Conservation (phyloP, 495 filamentous ascomycete genomes). For the Podospora pseudoanserina region DNA sequence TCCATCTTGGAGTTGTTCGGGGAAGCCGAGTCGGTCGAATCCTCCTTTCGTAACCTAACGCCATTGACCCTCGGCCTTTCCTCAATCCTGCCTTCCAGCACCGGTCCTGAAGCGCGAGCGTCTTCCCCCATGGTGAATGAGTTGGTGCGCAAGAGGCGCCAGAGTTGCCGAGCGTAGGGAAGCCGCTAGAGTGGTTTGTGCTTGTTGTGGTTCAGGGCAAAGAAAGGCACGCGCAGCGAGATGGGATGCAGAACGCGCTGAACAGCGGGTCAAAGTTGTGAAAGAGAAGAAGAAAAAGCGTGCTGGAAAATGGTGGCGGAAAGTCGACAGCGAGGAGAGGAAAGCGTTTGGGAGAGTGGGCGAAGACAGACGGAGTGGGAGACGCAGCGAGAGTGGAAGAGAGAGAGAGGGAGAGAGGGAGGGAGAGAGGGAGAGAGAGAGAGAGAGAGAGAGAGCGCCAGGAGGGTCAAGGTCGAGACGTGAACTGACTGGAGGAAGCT, state of each 20-base stretch:
- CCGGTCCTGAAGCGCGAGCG: conserved; percentile 33
- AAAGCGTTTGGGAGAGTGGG: not conserved
- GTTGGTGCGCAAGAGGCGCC: conserved; percentile 13
- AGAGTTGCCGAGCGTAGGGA: not conserved
- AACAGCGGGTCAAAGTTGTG: not conserved
- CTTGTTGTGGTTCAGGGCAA: not conserved
- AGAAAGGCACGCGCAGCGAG: not conserved
- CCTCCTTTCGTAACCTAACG: conserved; percentile 37
- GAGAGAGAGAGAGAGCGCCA: not conserved
- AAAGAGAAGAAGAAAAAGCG: not conserved
- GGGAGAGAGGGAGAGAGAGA: conserved; percentile 6
- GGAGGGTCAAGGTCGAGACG: not conserved
- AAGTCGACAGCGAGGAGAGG: not conserved
- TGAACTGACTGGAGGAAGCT: conserved; percentile 17
- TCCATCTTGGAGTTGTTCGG: conserved; percentile 38
- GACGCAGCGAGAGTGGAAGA: not conserved
- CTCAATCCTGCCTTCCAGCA: conserved; percentile 32
- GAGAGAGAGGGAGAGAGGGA: not conserved
- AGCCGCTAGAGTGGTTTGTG: not conserved
- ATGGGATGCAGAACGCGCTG: not conserved
- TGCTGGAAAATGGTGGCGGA: conserved; percentile 7
- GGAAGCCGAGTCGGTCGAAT: conserved; percentile 33
- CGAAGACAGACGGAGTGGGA: not conserved
- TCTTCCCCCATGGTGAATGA: conserved; percentile 40
- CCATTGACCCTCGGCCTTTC: conserved; percentile 31